Percentiles rank a stretch among this genome's conserved stretches.
Conservation (phyloP, 352 stramenopile genomes). For the Phytophthora multivora region DNA sequence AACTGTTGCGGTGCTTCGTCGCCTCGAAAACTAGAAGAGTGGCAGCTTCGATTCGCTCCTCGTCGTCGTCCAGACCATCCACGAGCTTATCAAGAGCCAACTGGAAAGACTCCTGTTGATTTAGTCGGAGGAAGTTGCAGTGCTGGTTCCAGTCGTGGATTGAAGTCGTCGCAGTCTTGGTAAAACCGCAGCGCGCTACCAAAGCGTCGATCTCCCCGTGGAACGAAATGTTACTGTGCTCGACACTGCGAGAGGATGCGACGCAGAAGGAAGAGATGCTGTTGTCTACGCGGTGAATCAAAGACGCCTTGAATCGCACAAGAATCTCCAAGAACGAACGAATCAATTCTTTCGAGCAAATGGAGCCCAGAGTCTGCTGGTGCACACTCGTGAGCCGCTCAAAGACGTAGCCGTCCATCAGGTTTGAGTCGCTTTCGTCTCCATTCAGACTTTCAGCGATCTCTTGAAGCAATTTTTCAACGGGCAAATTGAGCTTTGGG, state of each 20-base stretch:
- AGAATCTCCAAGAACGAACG: slow-evolving; percentile 21
- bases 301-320: slow-evolving; percentile 18
- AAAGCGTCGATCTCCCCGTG: slow-evolving; percentile 30
- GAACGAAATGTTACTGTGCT: slow-evolving; percentile 20
- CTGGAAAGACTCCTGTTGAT: slow-evolving; percentile 23
- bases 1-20: slow-evolving; percentile 33
- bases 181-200: slow-evolving; percentile 20
- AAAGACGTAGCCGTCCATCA: slow-evolving; percentile 24
- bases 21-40: slow-evolving; percentile 34
- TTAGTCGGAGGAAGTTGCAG: slow-evolving; percentile 21
- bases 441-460: slow-evolving; percentile 6
- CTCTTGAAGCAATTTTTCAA: slow-evolving; percentile 18
- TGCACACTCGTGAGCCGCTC: slow-evolving; percentile 21
- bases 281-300: slow-evolving; percentile 10
- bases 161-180: slow-evolving; percentile 13
- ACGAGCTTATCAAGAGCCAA: slow-evolving; percentile 19
- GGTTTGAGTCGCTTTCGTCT: slow-evolving; percentile 1
- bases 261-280: slow-evolving; percentile 22
- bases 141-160: slow-evolving; percentile 26
- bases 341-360: slow-evolving; percentile 17
- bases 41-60: slow-evolving; percentile 22
- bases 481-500: slow-evolving; percentile 6
- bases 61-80: slow-evolving; percentile 9
- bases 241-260: slow-evolving; percentile 19
- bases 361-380: slow-evolving; percentile 20